A percentile compares a stretch with the other conserved stretches of the same genome.
Conservation (phyloP, 1,284 basidiomycete species). For the Marasmius fiardii region DNA sequence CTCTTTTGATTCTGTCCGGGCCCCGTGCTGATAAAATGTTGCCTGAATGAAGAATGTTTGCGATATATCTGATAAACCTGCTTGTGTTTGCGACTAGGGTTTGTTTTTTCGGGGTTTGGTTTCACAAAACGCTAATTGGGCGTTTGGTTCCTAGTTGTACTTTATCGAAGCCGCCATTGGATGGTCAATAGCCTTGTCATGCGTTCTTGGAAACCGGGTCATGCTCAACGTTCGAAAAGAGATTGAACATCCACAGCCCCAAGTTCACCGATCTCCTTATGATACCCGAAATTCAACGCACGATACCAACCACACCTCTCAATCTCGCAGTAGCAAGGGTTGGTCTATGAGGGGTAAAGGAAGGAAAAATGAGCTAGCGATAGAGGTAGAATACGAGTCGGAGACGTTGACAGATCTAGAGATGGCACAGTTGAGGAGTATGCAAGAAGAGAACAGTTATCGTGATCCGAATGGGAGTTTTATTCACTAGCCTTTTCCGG, state of each 20-base stretch:
- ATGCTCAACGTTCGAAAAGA: slow-evolving; percentile 51
- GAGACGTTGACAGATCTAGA: slow-evolving; percentile 33
- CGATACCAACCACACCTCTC: not conserved
- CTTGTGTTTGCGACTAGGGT: slow-evolving; percentile 49
- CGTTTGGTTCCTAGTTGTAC: slow-evolving; percentile 19
- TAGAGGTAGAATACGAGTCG: slow-evolving; percentile 3
- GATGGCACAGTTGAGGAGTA: slow-evolving; percentile 35
- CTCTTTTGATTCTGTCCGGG: not conserved
- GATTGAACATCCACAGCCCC: slow-evolving; percentile 21
- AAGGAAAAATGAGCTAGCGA: slow-evolving; percentile 9
- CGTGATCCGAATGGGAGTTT: not conserved
- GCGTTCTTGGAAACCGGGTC: slow-evolving; percentile 51
- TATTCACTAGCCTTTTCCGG: too few relatives aligned
- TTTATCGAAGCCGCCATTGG: slow-evolving; percentile 52
- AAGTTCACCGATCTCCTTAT: not conserved
- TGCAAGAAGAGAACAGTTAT: slow-evolving; percentile 23
- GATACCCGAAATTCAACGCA: not conserved
- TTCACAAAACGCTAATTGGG: not conserved
- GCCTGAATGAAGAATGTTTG: slow-evolving; percentile 42
- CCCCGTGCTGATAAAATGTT: not conserved
- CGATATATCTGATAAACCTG: slow-evolving; percentile 49
- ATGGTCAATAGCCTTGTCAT: slow-evolving; percentile 55
- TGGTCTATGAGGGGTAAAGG: not conserved
- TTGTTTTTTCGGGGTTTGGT: slow-evolving; percentile 17
- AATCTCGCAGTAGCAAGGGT: not conserved